Evolutionary conservation across 2,329 filamentous ascomycete genomes (phyloP), one percentile per base, ranked within the genome.

Genomic region (Byssochlamys sp.): DNA sequence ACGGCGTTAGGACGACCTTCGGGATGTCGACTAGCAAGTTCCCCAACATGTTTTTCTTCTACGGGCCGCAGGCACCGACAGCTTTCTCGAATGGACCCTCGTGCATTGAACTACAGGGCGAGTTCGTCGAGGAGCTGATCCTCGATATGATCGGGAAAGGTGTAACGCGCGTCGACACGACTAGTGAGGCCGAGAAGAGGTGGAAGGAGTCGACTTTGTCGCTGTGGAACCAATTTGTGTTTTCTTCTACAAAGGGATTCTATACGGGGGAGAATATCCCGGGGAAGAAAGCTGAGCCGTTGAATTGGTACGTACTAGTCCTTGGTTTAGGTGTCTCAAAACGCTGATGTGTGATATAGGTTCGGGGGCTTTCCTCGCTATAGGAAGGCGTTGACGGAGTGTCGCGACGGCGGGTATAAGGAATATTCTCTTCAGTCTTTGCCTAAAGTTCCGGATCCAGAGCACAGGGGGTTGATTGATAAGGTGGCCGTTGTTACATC

Each of bases 221-320:
- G 4, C 68, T 85, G 2, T 19, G 19, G 19, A 19, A 19, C 19
- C 19, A 19, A 19, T 19, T 19, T 19, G 19, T 19, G 19, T 76
- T 85, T 58, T 79, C 80, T 0, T 77, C 72, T 0, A 77, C 76
- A 0, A 72, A 69, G 27, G 80, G 75, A 4, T 84, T 79, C 19
- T 84, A 82, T 60, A 81, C 83, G 77, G 82, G 83, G 2, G 78
- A 76, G 0, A 81, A 73, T 48, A 73, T 83, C 1, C 81, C 82
- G 0, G 80, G 77, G 0, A 84, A 84, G 69, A 63, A 73, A 0
- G 72, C 72, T 28, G 81, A 85, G 69, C 77, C 77, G 0, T 67
- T 83, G 7, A 77, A 78, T 53, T 85, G 19, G 19, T 19, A 19
- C 19, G 19, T 19, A 19, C 19, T 19, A 19, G 19, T 19, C 19